Percentiles rank a stretch among this genome's conserved stretches.
Evolutionary conservation across 164 flowering plant genomes (phyloP).

Genomic region (Umbellularia californica): DNA sequence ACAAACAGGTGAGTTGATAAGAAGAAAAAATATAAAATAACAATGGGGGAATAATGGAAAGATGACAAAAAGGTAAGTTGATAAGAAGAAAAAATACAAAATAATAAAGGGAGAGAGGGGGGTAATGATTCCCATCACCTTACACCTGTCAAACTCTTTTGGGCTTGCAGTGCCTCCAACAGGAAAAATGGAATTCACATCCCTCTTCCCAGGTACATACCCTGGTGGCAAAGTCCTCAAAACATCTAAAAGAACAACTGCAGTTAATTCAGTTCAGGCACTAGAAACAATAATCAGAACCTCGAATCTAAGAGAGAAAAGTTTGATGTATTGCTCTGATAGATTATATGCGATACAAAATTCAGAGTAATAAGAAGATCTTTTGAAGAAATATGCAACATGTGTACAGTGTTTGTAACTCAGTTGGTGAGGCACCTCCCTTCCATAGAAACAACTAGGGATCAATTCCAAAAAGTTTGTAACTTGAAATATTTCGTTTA

Average conservation of each 20-base stretch:
- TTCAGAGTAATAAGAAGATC: not conserved
- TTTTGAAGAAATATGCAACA: not conserved
- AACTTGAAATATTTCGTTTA: no score
- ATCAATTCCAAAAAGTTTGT: not conserved
- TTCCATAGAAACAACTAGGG: not conserved
- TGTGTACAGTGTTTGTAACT: not conserved
- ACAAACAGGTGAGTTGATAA: no score
- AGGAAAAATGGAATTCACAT: conserved; percentile 11
- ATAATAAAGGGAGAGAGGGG: not conserved
- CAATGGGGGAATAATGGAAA: no score
- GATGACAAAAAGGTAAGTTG: no score
- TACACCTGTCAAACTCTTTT: conserved; percentile 17
- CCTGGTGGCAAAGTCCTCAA: conserved; percentile 18
- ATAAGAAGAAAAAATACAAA: not conserved
- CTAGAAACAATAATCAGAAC: not conserved
- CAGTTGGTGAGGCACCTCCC: not conserved
- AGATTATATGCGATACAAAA: not conserved
- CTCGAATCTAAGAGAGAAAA: not conserved
- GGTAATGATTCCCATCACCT: conserved; percentile 14
- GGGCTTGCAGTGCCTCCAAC: conserved; percentile 12
- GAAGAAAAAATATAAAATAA: no score
- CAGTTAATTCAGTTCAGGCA: not conserved
- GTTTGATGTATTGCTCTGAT: not conserved
- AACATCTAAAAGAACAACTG: conserved; percentile 22
- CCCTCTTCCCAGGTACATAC: conserved; percentile 19